These are phyloP conservation scores for Lonicera japonica DNA, from an alignment of 129 eudicot species.

Conservation along the genomic window DNA sequence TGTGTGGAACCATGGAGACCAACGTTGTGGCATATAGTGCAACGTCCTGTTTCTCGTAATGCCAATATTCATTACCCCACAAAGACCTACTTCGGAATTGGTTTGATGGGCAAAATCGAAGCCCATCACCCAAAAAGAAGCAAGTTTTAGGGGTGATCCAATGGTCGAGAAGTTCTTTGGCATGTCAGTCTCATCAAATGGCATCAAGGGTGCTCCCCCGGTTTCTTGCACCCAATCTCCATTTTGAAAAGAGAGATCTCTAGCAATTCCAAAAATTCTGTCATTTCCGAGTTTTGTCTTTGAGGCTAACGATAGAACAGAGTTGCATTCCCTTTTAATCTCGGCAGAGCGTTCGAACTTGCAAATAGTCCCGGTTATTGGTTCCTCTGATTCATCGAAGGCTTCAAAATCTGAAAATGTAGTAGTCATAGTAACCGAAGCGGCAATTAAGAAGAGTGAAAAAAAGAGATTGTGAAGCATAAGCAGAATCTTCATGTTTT, in stretches of 20 bases:
- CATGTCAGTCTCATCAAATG: slow-evolving; percentile 12
- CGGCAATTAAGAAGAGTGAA: not conserved
- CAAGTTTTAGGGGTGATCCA: not conserved
- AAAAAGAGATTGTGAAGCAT: not conserved
- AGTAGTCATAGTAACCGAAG: not conserved
- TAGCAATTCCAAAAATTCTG: not conserved
- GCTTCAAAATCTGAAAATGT: slow-evolving; percentile 3
- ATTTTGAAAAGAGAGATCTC: slow-evolving; percentile 12
- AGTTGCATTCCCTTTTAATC: slow-evolving; percentile 1
- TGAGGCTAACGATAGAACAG: slow-evolving; percentile 3
- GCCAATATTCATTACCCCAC: slow-evolving; percentile 8
- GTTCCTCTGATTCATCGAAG: slow-evolving; percentile 1
- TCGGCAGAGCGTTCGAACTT: not conserved
- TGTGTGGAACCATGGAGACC: slow-evolving; percentile 20
- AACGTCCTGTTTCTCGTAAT: slow-evolving; percentile 3
- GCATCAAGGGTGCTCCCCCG: slow-evolving; percentile 12
- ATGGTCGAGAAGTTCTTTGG: slow-evolving; percentile 1
- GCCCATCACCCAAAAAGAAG: slow-evolving; percentile 5
- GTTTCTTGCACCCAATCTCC: not conserved
- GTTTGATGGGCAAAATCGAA: slow-evolving; percentile 11
- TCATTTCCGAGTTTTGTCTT: not conserved
- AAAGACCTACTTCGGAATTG: slow-evolving; percentile 3
- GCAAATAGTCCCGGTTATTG: not conserved
- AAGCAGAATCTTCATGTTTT: not conserved
- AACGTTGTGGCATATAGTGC: not conserved